A percentile compares a stretch with the other conserved stretches of the same genome.
phyloP scores from a whole-genome alignment of 2,329 filamentous ascomycete species.

The Aspergillus sp. region DNA sequence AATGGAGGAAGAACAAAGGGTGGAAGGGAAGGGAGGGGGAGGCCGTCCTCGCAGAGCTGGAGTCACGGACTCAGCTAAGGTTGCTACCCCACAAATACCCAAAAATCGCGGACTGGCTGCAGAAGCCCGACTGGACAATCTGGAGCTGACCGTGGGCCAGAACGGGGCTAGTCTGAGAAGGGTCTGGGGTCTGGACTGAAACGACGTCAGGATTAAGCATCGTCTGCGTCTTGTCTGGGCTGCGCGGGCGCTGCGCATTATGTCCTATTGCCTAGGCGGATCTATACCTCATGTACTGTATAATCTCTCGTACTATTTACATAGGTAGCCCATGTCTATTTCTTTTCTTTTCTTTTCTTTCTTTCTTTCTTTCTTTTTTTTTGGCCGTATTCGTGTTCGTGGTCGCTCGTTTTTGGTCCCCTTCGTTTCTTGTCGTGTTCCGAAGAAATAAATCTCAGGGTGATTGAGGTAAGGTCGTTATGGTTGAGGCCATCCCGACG shows the following conservation, averaged over 20 bases:
- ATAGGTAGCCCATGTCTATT: background rate
- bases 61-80: conserved; percentile 9
- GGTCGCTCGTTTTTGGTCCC: conserved; percentile 4
- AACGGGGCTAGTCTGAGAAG: conserved; percentile 15
- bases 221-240: background rate
- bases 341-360: background rate
- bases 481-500: conserved; percentile 14
- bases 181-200: conserved; percentile 1
- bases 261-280: background rate
- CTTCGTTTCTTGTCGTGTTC: conserved; percentile 4
- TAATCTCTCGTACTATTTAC: conserved; percentile 6
- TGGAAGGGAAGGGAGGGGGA: background rate
- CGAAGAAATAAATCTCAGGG: background rate
- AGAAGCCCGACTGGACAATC: background rate
- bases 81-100: conserved; percentile 17
- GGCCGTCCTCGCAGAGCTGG: background rate
- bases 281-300: conserved; percentile 9
- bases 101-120: background rate
- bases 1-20: conserved; percentile 5
- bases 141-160: conserved; percentile 23
- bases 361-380: background rate
- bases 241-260: background rate
- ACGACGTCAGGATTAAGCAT: background rate
- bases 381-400: conserved; percentile 5
- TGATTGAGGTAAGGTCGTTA: background rate